A percentile compares a stretch with the other conserved stretches of the same genome.
phyloP scores from a whole-genome alignment of 2,329 filamentous ascomycete species.

The Metarhizium sp. region DNA sequence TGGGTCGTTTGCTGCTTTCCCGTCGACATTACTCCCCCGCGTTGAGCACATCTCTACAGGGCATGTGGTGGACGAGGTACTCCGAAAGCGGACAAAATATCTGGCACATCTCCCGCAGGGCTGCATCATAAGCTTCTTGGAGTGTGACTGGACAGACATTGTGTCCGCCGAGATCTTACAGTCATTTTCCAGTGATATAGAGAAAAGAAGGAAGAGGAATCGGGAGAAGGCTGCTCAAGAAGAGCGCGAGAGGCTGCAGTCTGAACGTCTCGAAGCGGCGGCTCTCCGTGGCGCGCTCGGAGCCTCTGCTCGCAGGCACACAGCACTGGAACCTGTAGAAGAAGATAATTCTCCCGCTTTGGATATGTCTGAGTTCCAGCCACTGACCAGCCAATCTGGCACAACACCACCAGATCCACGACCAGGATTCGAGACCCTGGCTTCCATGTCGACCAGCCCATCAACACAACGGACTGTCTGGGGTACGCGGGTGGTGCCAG shows the following conservation, averaged over 20 bases:
- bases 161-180: conserved; percentile 67
- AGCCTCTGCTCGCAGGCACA: conserved; percentile 20
- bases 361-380: conserved; percentile 56
- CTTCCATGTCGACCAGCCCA: conserved; percentile 74
- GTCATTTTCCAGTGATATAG: conserved; percentile 67
- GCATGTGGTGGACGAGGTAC: conserved; percentile 75
- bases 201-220: conserved; percentile 65
- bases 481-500: conserved; percentile 68
- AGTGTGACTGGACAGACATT: conserved; percentile 92
- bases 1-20: conserved; percentile 72
- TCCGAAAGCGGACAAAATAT: conserved; percentile 80
- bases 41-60: conserved; percentile 86
- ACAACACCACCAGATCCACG: conserved; percentile 47
- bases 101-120: conserved; percentile 78
- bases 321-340: conserved; percentile 25
- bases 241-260: conserved; percentile 73
- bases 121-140: conserved; percentile 84
- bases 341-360: conserved; percentile 29
- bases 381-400: conserved; percentile 41
- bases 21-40: conserved; percentile 74
- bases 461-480: conserved; percentile 73
- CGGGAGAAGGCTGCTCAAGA: conserved; percentile 77
- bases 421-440: conserved; percentile 57
- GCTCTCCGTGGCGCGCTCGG: conserved; percentile 47
- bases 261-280: conserved; percentile 70